A percentile compares a stretch with the other conserved stretches of the same genome.
phyloP scores from a whole-genome alignment of 768 basidiomycete genomes.

The Russula earlei region DNA sequence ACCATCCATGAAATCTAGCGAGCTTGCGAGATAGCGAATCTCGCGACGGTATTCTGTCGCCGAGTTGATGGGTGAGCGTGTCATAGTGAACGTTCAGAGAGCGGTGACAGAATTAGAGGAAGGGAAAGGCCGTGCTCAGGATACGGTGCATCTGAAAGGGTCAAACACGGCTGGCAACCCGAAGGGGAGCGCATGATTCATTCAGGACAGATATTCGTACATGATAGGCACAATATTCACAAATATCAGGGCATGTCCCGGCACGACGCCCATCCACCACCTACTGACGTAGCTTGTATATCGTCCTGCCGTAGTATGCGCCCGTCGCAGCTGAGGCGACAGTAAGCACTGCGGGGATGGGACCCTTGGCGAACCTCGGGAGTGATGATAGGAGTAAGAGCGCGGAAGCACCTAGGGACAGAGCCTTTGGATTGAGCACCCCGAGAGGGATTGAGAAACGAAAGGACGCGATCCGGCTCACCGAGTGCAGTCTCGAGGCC shows the following conservation, averaged over 20 bases:
- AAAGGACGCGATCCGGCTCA: constrained; percentile 19
- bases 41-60: too few species aligned
- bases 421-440: background rate
- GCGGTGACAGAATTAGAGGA: too few species aligned
- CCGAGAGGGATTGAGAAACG: background rate
- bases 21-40: too few species aligned
- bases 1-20: too few species aligned
- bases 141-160: background rate
- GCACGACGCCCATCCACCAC: background rate
- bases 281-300: constrained; percentile 16
- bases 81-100: too few species aligned
- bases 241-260: background rate
- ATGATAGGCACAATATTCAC: background rate
- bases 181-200: background rate
- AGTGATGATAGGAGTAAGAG: constrained; percentile 62
- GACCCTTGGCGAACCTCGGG: constrained; percentile 60
- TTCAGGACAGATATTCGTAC: background rate
- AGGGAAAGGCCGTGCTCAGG: too few species aligned
- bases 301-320: constrained; percentile 45
- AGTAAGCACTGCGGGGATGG: constrained; percentile 52
- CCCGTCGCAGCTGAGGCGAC: constrained; percentile 49
- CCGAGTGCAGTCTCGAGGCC: constrained; percentile 77
- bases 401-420: constrained; percentile 55
- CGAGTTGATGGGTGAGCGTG: too few species aligned
- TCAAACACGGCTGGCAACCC: background rate